These are phyloP conservation scores for Epichloe glyceriae DNA, from an alignment of 2,329 filamentous ascomycete species.

Conservation along the genomic window DNA sequence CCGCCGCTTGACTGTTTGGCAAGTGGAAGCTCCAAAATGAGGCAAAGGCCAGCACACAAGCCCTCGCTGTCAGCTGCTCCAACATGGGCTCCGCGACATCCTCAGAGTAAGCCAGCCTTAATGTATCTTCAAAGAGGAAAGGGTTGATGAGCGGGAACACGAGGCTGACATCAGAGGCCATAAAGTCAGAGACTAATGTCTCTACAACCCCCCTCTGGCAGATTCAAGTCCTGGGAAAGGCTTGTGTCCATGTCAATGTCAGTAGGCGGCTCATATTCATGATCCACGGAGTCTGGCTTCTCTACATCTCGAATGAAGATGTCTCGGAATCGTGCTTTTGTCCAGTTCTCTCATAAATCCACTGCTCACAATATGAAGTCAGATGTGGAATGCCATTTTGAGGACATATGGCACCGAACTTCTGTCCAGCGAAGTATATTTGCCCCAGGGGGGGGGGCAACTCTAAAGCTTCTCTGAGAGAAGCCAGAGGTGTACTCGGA, in stretches of 20 bases:
- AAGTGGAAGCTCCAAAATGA: slow-evolving; percentile 19
- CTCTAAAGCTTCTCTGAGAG: neutral
- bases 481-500: neutral
- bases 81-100: slow-evolving; percentile 7
- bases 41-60: slow-evolving; percentile 36
- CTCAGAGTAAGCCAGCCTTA: slow-evolving; percentile 30
- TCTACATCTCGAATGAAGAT: neutral
- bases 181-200: slow-evolving; percentile 14
- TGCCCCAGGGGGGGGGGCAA: slow-evolving; percentile 17
- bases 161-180: slow-evolving; percentile 23
- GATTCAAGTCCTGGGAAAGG: slow-evolving; percentile 4
- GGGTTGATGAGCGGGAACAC: slow-evolving; percentile 37
- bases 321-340: slow-evolving; percentile 11
- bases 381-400: slow-evolving; percentile 37
- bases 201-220: slow-evolving; percentile 23
- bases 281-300: neutral
- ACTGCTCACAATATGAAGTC: slow-evolving; percentile 31
- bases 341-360: slow-evolving; percentile 34
- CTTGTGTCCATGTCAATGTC: too few relatives aligned
- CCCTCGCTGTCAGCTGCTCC: slow-evolving; percentile 24
- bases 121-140: slow-evolving; percentile 31
- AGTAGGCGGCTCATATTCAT: neutral
- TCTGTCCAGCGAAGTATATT: slow-evolving; percentile 33
- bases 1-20: slow-evolving; percentile 7
- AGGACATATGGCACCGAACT: slow-evolving; percentile 32